Conservation (phyloP, 441 rosid species). For the Dalechampia spathulata region DNA sequence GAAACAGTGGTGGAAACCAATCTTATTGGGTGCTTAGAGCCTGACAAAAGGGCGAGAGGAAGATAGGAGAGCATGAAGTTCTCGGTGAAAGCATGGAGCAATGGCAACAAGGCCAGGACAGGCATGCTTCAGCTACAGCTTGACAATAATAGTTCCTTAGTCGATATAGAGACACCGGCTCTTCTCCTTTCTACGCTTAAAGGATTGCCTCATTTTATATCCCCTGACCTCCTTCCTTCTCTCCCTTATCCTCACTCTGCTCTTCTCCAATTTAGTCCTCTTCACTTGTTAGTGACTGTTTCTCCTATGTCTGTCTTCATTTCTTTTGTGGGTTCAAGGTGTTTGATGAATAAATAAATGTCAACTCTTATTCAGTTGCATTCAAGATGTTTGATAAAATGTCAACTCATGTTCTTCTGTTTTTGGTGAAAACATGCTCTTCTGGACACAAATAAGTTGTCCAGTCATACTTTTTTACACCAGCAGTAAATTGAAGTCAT, state of each 20-base stretch:
- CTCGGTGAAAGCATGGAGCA: slow-evolving; percentile 42
- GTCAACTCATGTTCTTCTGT: not conserved
- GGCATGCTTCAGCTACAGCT: slow-evolving; percentile 47
- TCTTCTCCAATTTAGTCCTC: slow-evolving; percentile 63
- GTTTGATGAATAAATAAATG: not conserved
- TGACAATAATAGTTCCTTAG: slow-evolving; percentile 20
- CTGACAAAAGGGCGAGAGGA: not conserved
- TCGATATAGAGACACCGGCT: slow-evolving; percentile 62
- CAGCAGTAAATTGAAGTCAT: too few relatives aligned
- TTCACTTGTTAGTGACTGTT: slow-evolving; percentile 52
- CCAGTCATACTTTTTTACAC: too few relatives aligned
- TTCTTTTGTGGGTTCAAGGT: not conserved
- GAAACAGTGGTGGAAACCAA: not conserved
- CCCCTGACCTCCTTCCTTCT: slow-evolving; percentile 62
- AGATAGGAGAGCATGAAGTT: slow-evolving; percentile 35
- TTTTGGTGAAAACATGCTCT: not conserved
- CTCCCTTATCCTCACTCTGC: slow-evolving; percentile 51
- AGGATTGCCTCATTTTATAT: slow-evolving; percentile 50
- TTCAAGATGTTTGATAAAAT: slow-evolving; percentile 1
- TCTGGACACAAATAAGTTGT: too few relatives aligned
- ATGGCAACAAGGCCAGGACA: slow-evolving; percentile 40
- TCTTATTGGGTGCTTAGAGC: not conserved
- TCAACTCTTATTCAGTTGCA: not conserved
- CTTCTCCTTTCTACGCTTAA: slow-evolving; percentile 67
- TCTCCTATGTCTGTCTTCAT: not conserved